Conservation (phyloP, 345 rosid genomes). For the Syzygium aqueum region DNA sequence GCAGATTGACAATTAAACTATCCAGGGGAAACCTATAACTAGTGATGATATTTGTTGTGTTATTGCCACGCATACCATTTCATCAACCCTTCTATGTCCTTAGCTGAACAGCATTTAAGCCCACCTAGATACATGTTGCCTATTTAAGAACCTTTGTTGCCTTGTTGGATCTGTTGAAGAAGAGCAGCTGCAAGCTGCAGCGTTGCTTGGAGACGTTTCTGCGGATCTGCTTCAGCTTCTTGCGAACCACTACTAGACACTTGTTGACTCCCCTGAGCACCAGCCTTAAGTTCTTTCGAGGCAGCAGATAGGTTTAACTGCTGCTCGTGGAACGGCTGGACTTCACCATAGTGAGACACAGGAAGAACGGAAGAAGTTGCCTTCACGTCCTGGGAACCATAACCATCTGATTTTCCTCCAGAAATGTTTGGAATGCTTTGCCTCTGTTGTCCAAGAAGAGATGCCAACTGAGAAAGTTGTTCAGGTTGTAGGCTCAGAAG, state of each 20-base stretch:
- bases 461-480: constrained; percentile 63
- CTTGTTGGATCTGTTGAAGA: constrained; percentile 91
- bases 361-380: constrained; percentile 19
- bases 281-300: constrained; percentile 15
- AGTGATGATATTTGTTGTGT: background rate
- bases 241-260: constrained; percentile 23
- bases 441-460: constrained; percentile 55
- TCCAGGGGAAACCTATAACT: background rate
- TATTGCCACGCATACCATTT: background rate
- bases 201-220: constrained; percentile 88
- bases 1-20: background rate
- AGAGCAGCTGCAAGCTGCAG: constrained; percentile 90
- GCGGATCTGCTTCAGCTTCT: constrained; percentile 70
- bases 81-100: background rate
- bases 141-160: constrained; percentile 39
- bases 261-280: constrained; percentile 23
- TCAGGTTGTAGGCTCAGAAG: constrained; percentile 43
- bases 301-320: constrained; percentile 12
- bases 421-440: constrained; percentile 26
- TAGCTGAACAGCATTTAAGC: background rate
- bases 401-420: constrained; percentile 22
- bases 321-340: constrained; percentile 41
- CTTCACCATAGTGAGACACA: constrained; percentile 33
- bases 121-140: background rate
- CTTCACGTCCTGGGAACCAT: constrained; percentile 28